Conservation (phyloP, 169 alveolate species). For the Plasmodium reichenowi region DNA sequence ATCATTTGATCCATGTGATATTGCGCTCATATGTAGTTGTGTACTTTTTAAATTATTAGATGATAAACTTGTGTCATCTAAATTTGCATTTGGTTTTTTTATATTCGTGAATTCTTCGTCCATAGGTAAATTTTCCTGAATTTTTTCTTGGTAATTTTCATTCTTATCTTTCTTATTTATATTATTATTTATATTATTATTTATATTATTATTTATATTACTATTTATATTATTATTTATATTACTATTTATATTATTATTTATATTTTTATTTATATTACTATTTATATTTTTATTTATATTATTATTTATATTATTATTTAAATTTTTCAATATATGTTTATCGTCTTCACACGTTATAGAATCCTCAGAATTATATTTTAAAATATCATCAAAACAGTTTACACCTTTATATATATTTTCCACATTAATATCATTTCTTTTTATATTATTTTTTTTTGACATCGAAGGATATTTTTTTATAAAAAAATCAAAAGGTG, state of each 20-base stretch:
- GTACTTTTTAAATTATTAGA: slow-evolving; percentile 40
- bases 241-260: neutral
- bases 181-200: neutral
- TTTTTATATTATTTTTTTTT: neutral
- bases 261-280: neutral
- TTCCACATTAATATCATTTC: slow-evolving; percentile 6
- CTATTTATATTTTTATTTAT: neutral
- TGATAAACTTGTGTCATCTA: slow-evolving; percentile 18
- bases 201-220: neutral
- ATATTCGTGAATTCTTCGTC: neutral
- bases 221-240: neutral
- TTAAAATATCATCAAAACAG: slow-evolving; percentile 22
- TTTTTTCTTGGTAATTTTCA: neutral
- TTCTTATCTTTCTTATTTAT: neutral
- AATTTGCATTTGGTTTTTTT: slow-evolving; percentile 5
- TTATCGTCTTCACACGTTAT: slow-evolving; percentile 1
- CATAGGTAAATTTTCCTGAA: neutral
- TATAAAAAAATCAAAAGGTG: too few relatives aligned
- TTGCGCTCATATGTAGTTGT: slow-evolving; percentile 29
- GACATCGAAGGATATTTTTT: neutral
- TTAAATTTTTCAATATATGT: neutral
- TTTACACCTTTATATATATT: neutral
- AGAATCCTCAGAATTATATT: slow-evolving; percentile 28
- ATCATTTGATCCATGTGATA: slow-evolving; percentile 42
- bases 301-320: neutral